These are phyloP conservation scores for Colletotrichum sojae DNA, from an alignment of 2,329 filamentous ascomycete species.

Conservation along the genomic window DNA sequence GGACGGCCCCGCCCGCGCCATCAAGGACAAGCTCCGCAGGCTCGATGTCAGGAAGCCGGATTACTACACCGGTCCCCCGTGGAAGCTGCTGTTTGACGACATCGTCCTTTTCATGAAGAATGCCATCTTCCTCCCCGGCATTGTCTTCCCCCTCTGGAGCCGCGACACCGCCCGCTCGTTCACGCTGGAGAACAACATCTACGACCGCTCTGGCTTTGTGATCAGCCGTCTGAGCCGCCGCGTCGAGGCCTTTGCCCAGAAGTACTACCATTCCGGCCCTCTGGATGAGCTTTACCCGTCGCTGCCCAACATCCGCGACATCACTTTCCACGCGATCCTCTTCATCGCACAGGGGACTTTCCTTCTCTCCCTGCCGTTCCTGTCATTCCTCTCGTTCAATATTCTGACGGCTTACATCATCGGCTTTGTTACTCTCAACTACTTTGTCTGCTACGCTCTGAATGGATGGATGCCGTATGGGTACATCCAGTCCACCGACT, in stretches of 20 bases:
- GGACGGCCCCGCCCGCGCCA: slow-evolving; percentile 9
- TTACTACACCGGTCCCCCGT: slow-evolving; percentile 29
- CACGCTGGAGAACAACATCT: slow-evolving; percentile 3
- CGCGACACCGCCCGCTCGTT: slow-evolving; percentile 1
- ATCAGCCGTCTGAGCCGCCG: not conserved
- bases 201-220: slow-evolving; percentile 1
- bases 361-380: slow-evolving; percentile 69
- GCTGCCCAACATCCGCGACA: slow-evolving; percentile 62
- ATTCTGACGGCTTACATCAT: slow-evolving; percentile 55
- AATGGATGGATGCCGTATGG: slow-evolving; percentile 63
- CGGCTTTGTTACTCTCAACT: slow-evolving; percentile 65
- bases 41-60: slow-evolving; percentile 28
- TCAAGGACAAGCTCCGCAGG: slow-evolving; percentile 4
- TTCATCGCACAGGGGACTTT: slow-evolving; percentile 72
- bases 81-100: slow-evolving; percentile 31
- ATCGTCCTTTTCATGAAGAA: slow-evolving; percentile 23
- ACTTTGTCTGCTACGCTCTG: slow-evolving; percentile 61
- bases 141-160: slow-evolving; percentile 22
- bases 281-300: slow-evolving; percentile 77
- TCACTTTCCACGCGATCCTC: slow-evolving; percentile 72
- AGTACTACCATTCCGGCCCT: slow-evolving; percentile 59
- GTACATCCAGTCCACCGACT: slow-evolving; percentile 61
- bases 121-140: not conserved
- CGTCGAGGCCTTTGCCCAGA: slow-evolving; percentile 16
- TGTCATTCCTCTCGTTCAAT: slow-evolving; percentile 62